These are phyloP conservation scores for Skeletonema grethae DNA, from an alignment of 108 stramenopile species.

Conservation along the genomic window DNA sequence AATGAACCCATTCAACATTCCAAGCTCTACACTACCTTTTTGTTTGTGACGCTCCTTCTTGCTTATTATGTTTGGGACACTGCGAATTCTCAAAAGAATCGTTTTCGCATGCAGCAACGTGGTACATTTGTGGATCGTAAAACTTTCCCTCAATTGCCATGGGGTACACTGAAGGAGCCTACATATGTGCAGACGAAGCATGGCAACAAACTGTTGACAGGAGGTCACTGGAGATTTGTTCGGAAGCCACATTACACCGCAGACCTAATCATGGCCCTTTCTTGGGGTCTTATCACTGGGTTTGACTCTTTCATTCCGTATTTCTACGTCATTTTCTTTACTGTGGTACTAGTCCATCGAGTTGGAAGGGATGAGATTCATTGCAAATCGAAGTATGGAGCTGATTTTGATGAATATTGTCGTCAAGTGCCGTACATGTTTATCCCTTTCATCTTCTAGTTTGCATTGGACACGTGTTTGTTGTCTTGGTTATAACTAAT, in stretches of 20 bases:
- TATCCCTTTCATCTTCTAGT: conserved; percentile 53
- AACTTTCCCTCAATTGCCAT: conserved; percentile 63
- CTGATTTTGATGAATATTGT: conserved; percentile 61
- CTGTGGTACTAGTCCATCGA: conserved; percentile 55
- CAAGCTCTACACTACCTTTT: conserved; percentile 13
- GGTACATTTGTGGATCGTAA: conserved; percentile 53
- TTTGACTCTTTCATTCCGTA: conserved; percentile 55
- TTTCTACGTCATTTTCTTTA: conserved; percentile 59
- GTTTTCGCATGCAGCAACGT: conserved; percentile 55
- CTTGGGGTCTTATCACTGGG: conserved; percentile 59
- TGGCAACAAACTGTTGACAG: conserved; percentile 58
- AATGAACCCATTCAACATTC: conserved; percentile 36
- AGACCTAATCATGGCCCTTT: conserved; percentile 59
- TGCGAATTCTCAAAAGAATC: conserved; percentile 67
- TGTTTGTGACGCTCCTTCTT: conserved; percentile 39
- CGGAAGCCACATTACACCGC: conserved; percentile 66
- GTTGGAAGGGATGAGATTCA: conserved; percentile 55
- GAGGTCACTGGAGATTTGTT: conserved; percentile 55
- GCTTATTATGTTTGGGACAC: conserved; percentile 70
- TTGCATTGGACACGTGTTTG: not conserved
- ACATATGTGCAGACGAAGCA: conserved; percentile 49
- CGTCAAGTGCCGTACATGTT: conserved; percentile 60
- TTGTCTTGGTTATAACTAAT: not conserved
- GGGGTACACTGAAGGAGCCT: conserved; percentile 55
- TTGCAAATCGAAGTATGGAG: conserved; percentile 59